Percentiles rank a stretch among this genome's conserved stretches.
These are phyloP conservation scores for Lactarius pseudohatsudake DNA, from an alignment of 768 basidiomycete genomes.

Conservation along the genomic window DNA sequence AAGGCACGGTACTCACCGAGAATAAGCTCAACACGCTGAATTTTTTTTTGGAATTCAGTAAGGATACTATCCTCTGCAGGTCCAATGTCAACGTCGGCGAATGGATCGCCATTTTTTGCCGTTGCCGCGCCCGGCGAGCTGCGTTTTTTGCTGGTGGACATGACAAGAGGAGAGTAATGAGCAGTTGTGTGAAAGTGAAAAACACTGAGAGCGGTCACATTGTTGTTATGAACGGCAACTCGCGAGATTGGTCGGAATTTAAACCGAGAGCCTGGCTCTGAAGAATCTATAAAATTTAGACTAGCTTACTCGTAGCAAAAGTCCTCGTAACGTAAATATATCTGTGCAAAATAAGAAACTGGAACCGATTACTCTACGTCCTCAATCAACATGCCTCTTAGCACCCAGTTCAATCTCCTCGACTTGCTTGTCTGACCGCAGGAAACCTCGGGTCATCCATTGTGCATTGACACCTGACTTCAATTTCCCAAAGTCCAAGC, in stretches of 20 bases:
- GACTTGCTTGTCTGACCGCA: constrained; percentile 39
- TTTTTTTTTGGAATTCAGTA: constrained; percentile 61
- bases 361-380: not conserved
- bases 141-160: constrained; percentile 59
- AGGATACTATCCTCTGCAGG: constrained; percentile 74
- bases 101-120: constrained; percentile 58
- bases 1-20: constrained; percentile 53
- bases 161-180: constrained; percentile 27
- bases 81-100: constrained; percentile 64
- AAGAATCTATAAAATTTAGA: constrained; percentile 7
- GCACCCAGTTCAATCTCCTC: constrained; percentile 83
- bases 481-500: constrained; percentile 37
- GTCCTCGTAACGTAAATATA: constrained; percentile 10
- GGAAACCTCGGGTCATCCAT: constrained; percentile 39
- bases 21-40: constrained; percentile 67
- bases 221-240: constrained; percentile 20
- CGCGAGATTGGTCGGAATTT: constrained; percentile 23
- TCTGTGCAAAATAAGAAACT: not conserved
- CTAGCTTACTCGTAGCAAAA: constrained; percentile 9
- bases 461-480: constrained; percentile 40
- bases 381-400: constrained; percentile 75
- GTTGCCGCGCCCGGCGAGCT: constrained; percentile 75
- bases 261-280: constrained; percentile 12
- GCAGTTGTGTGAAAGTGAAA: constrained; percentile 24
- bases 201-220: constrained; percentile 3